Evolutionary conservation across 257 asterid genomes (phyloP).

Genomic region (Petunia axillaris): DNA sequence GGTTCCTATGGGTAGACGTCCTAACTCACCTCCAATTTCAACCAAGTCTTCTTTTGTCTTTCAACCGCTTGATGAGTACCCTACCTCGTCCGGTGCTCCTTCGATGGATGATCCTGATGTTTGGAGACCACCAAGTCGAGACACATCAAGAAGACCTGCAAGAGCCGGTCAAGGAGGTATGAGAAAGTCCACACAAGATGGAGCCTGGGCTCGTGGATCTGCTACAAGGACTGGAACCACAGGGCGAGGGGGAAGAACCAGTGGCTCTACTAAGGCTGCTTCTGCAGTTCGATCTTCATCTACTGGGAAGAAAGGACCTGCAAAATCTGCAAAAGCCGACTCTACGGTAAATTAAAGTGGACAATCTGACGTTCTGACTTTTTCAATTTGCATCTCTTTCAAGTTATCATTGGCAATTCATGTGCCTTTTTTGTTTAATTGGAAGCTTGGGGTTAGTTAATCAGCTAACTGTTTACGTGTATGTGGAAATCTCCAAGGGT

Average conservation of each 20-base stretch:
- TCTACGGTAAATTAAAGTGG: slow-evolving; percentile 58
- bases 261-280: slow-evolving; percentile 65
- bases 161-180: slow-evolving; percentile 73
- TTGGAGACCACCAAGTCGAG: slow-evolving; percentile 98
- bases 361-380: neutral
- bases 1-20: slow-evolving; percentile 68
- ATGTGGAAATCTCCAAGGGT: neutral
- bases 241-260: slow-evolving; percentile 81
- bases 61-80: slow-evolving; percentile 94
- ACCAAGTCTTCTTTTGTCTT: slow-evolving; percentile 85
- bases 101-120: slow-evolving; percentile 99
- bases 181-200: slow-evolving; percentile 89
- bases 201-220: slow-evolving; percentile 88
- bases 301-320: slow-evolving; percentile 74
- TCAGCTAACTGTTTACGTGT: neutral
- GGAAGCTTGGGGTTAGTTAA: neutral
- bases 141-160: slow-evolving; percentile 68
- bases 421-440: neutral
- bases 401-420: neutral
- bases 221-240: slow-evolving; percentile 59
- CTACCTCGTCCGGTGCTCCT: slow-evolving; percentile 76
- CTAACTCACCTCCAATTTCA: slow-evolving; percentile 90
- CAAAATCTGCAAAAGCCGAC: slow-evolving; percentile 68
- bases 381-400: neutral
- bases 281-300: slow-evolving; percentile 74